Base-by-base conservation (phyloP, 352 stramenopile genomes). In the Phytopythium oedochilum region DNA sequence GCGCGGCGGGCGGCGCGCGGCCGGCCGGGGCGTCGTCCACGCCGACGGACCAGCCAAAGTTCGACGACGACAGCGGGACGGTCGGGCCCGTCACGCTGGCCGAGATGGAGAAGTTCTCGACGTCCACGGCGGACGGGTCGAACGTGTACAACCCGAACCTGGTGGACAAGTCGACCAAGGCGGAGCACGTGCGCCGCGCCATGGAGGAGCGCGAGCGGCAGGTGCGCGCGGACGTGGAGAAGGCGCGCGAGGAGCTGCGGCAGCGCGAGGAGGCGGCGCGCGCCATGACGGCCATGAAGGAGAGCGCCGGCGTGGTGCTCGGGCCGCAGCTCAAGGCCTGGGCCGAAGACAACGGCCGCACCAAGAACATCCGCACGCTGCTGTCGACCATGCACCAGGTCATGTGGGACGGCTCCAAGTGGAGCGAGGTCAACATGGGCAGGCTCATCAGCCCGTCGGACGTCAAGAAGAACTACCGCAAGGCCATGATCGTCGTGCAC, bases 401-500 rank as follows among this genome's bases (percentile, higher is more conserved):
- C 26, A 91, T 97, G 74, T 97, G 89, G 89, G 77, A 94, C 23
- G 85, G 81, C 58, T 88, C 73, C 57, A 89, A 90, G 51, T 97
- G 89, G 89, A 70, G 66, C 17, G 84, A 94, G 54, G 79, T 96
- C 18, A 92, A 91, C 68, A 94, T 97, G 85, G 88, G 81, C 60
- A 94, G 96, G 64, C 79, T 97, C n/a, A 77, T 97, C 25, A 70
- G 87, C 62, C 88, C 86, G n/a, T 71, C 79, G 42, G 85, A 94
- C 55, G 83, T 97, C n/a, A 97, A 97, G 70, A 88, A 93, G 64
- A 61, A 89, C 59, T 97, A 97, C 66, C 84, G 87, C 45, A 92
- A 93, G 63, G 86, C 89, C 32, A 97, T 97, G 88, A 89, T 97
- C 53, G 83, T 97, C 29, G 89, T 97, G 43, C 89, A 97, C 56